Base-by-base conservation (phyloP, 129 eudicot genomes). In the Smallanthus sonchifolius region DNA sequence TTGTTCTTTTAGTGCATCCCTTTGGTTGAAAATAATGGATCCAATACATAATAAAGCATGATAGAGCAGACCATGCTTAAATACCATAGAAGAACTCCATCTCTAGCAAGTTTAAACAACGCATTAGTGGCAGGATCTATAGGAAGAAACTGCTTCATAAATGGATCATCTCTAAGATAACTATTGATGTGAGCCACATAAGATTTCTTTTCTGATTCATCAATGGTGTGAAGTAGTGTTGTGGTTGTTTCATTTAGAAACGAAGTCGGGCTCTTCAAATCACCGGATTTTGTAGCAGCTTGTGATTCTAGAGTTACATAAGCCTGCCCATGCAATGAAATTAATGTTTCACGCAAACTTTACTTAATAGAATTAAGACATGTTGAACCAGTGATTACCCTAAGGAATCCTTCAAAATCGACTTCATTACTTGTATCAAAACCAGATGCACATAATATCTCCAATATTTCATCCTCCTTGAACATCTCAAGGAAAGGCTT, bases 41-140 rank as follows among this genome's bases (percentile, higher is more conserved):
- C 19, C 7, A 14, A 14, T 19, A 38, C 28, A 17, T 44, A 57
- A 69, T 55, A 70, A 70, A 70, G 57, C 16, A 69, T 36, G 38
- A 51, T 47, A 77, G 67, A 75, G 48, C 38, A 51, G 81, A 70
- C 65, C 38, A 19, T 82, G 42, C 6, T 79, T 73, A 43, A 65
- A 56, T 90, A 94, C 98, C 98, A 94, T 85, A 94, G 85, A 70
- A 94, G 97, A 74, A 94, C 98, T 69, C 98, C 98, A 73, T 88
- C 98, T 80, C 89, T 90, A 16, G 94, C 97, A 75, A 90, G 93
- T 55, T 94, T 91, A 67, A 94, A 94, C 42, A 94, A 79, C 20
- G 85, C 90, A 81, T 94, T 79, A 19, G 93, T 73, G 43, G 82
- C 75, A 10, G 98, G 96, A 65, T 94, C 96, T 16, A 94, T 83